A percentile compares a stretch with the other conserved stretches of the same genome.
These are phyloP conservation scores for Gossypioides kirkii DNA, from an alignment of 345 rosid genomes.

Conservation along the genomic window DNA sequence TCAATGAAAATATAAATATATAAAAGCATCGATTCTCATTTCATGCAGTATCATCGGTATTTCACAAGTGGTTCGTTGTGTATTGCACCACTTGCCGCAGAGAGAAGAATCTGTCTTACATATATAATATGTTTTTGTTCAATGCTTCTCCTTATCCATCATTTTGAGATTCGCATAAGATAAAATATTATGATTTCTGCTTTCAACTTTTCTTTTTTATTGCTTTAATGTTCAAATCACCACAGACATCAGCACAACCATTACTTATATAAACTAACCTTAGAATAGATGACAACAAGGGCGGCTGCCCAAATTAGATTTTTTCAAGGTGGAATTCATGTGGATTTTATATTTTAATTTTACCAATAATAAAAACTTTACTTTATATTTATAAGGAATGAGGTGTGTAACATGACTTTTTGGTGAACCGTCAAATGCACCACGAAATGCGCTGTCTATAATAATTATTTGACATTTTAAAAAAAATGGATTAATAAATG, in stretches of 20 bases:
- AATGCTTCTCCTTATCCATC: background rate
- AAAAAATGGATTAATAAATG: background rate
- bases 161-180: background rate
- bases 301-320: background rate
- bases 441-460: slow-evolving; percentile 2
- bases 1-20: background rate
- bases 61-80: background rate
- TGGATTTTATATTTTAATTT: too few relatives aligned
- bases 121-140: background rate
- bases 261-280: background rate
- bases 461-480: background rate
- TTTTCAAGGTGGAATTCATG: background rate
- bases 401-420: background rate
- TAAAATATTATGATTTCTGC: background rate
- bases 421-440: background rate
- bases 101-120: background rate
- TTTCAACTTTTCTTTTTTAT: background rate
- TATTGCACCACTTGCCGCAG: slow-evolving; percentile 11
- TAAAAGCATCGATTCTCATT: background rate
- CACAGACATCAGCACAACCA: background rate
- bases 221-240: slow-evolving; percentile 11
- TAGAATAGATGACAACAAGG: slow-evolving; percentile 4
- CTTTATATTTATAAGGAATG: background rate
- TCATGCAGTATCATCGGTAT: background rate
- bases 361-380: too few relatives aligned